phyloP scores from a whole-genome alignment of 805 yeast genomes.

The Tetrapisispora taiwanensis region DNA sequence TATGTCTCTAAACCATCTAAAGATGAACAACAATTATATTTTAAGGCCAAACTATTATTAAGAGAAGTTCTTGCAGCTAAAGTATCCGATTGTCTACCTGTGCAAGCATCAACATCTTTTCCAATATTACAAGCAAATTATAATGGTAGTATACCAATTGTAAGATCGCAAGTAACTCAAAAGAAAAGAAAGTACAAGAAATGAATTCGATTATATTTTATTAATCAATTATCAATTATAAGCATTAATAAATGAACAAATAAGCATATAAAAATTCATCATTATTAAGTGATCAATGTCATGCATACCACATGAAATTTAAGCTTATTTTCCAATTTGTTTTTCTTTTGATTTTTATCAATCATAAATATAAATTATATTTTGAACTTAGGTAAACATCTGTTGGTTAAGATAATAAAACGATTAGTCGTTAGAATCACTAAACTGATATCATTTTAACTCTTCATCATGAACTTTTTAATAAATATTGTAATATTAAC shows the following conservation, averaged over 20 bases:
- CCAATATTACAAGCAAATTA: slow-evolving; percentile 70
- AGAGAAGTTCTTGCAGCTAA: slow-evolving; percentile 34
- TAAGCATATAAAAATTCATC: too few relatives aligned
- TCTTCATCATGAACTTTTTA: neutral
- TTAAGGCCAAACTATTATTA: slow-evolving; percentile 37
- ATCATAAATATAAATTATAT: too few relatives aligned
- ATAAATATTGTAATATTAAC: neutral
- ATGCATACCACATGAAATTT: too few relatives aligned
- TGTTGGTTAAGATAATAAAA: neutral
- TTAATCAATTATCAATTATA: too few relatives aligned
- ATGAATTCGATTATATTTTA: neutral
- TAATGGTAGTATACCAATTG: slow-evolving; percentile 69
- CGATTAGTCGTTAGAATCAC: too few relatives aligned
- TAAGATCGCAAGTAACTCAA: slow-evolving; percentile 19
- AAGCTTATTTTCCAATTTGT: too few relatives aligned
- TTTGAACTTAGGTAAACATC: too few relatives aligned
- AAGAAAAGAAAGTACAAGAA: slow-evolving; percentile 25
- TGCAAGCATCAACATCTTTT: slow-evolving; percentile 31
- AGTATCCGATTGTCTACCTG: slow-evolving; percentile 25
- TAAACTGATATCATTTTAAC: neutral
- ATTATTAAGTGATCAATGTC: too few relatives aligned
- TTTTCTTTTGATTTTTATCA: too few relatives aligned
- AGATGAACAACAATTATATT: slow-evolving; percentile 36
- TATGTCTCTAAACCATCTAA: slow-evolving; percentile 31
- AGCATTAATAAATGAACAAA: too few relatives aligned